phyloP scores from a whole-genome alignment of 306 rosid genomes.

The Quercus glauca region DNA sequence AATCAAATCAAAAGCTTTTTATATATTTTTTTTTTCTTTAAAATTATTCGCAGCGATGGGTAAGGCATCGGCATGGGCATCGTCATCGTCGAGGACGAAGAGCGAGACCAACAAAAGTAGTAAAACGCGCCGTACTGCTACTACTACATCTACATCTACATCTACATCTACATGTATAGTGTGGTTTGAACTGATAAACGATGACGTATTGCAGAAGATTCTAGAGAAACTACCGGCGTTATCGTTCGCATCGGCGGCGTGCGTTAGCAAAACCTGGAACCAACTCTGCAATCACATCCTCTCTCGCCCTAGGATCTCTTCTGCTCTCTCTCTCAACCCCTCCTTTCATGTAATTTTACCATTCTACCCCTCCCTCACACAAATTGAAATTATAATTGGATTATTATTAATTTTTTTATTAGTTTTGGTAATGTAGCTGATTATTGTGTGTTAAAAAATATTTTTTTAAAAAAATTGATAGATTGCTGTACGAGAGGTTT shows the following conservation, averaged over 20 bases:
- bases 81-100: background rate
- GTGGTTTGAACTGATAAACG: constrained; percentile 7
- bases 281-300: constrained; percentile 46
- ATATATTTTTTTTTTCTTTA: too few relatives aligned
- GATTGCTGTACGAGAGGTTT: constrained; percentile 41
- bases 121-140: too few relatives aligned
- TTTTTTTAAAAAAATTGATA: too few relatives aligned
- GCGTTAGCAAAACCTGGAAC: constrained; percentile 64
- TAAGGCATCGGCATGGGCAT: background rate
- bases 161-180: too few relatives aligned
- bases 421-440: too few relatives aligned
- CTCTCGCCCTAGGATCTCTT: constrained; percentile 56
- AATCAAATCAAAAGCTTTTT: too few relatives aligned
- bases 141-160: too few relatives aligned
- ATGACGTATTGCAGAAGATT: constrained; percentile 29
- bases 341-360: constrained; percentile 29
- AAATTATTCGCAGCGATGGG: too few relatives aligned
- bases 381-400: background rate
- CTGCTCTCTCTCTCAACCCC: constrained; percentile 68
- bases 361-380: background rate
- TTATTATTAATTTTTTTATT: too few relatives aligned
- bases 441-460: background rate
- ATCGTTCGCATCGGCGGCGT: constrained; percentile 61
- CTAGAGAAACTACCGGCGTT: constrained; percentile 42
- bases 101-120: too few relatives aligned